phyloP scores from a whole-genome alignment of 495 filamentous ascomycete species.

The Tirmania nivea region DNA sequence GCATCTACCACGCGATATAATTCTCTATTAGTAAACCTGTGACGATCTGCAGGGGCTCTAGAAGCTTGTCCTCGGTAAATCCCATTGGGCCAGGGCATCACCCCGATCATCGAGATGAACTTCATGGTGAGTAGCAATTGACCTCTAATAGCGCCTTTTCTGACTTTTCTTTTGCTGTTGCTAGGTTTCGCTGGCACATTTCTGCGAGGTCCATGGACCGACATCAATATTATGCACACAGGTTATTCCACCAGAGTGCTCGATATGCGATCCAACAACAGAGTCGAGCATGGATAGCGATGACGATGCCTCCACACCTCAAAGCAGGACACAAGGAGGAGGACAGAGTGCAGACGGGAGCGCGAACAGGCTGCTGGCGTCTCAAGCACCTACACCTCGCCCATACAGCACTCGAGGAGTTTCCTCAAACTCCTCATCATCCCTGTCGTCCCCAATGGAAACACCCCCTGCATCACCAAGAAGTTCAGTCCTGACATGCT shows the following conservation, averaged over 20 bases:
- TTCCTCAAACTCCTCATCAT: conserved; percentile 24
- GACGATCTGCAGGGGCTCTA: too few relatives aligned
- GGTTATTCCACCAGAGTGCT: conserved; percentile 55
- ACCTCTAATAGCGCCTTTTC: not conserved
- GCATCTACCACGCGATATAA: too few relatives aligned
- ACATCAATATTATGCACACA: conserved; percentile 92
- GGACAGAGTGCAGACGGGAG: not conserved
- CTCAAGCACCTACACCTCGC: not conserved
- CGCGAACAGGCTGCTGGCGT: not conserved
- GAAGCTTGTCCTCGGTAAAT: too few relatives aligned
- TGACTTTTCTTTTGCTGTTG: not conserved
- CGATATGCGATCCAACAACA: conserved; percentile 39
- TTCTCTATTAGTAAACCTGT: too few relatives aligned
- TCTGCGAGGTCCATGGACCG: conserved; percentile 87
- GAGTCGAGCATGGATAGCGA: conserved; percentile 21
- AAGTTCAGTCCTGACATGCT: conserved; percentile 19
- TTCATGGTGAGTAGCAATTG: conserved; percentile 17
- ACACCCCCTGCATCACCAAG: conserved; percentile 44
- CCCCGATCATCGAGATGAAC: conserved; percentile 10
- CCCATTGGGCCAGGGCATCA: too few relatives aligned
- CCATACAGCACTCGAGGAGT: not conserved
- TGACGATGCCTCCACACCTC: conserved; percentile 15
- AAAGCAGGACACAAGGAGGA: conserved; percentile 18
- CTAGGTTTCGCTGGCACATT: conserved; percentile 85
- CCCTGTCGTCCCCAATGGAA: not conserved